Conservation (phyloP, 2,329 filamentous ascomycete genomes). For the Chaetomiaceae sp. region DNA sequence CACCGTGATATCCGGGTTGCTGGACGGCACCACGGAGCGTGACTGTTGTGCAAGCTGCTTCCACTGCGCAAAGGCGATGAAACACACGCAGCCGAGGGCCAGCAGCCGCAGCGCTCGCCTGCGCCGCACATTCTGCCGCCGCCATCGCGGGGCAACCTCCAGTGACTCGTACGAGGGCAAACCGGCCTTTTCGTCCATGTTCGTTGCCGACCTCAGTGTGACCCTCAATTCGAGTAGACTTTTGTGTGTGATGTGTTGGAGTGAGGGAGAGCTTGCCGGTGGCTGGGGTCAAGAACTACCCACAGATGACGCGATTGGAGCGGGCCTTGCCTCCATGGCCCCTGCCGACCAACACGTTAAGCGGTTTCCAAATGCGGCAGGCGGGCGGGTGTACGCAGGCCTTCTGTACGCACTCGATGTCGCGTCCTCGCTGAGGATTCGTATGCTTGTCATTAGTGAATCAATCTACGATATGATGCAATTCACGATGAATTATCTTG, state of each 20-base stretch:
- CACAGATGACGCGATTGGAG: background rate
- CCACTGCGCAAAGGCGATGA: conserved; percentile 43
- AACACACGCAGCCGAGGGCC: conserved; percentile 41
- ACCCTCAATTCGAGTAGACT: background rate
- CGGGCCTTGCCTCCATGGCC: background rate
- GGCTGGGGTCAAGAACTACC: background rate
- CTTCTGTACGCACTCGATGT: too few species aligned
- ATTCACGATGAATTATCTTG: too few species aligned
- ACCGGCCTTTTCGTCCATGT: conserved; percentile 35
- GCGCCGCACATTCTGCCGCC: conserved; percentile 34
- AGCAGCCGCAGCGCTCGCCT: conserved; percentile 40
- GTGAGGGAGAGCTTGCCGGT: background rate
- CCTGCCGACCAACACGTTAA: too few species aligned
- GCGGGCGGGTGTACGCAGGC: too few species aligned
- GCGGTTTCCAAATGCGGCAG: too few species aligned
- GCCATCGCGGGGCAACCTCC: conserved; percentile 24
- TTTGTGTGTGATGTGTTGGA: background rate
- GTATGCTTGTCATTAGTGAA: too few species aligned
- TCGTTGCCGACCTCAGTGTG: background rate
- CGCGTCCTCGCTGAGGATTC: too few species aligned
- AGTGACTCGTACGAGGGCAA: conserved; percentile 41
- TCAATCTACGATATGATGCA: too few species aligned
- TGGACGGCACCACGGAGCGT: background rate
- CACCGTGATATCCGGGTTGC: conserved; percentile 20
- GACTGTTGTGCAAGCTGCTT: conserved; percentile 28